Evolutionary conservation across 176 grass and related monocot genomes (phyloP), one percentile per base, ranked within the genome.

Genomic region (Secale cereale): DNA sequence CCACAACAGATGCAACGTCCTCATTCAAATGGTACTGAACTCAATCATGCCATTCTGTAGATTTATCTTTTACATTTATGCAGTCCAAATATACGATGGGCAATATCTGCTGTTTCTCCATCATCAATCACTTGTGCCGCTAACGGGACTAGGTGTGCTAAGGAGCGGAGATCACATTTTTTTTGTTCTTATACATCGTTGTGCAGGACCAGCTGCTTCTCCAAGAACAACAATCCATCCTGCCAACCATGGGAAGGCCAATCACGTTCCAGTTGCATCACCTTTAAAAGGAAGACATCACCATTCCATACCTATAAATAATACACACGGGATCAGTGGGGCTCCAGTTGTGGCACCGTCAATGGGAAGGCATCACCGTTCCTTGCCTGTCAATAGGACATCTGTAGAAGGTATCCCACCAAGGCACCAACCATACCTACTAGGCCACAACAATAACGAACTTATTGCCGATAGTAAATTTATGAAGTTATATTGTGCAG

Each of bases 381-480:
- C 54, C 59, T 88, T 79, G 20, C 85, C 88, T 84, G 83, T 59
- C 86, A 95, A 90, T 86, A 72, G 78, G 81, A 60, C 65, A 52
- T 62, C 81, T 80, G 69, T 79, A 65, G 85, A 89, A 94, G 92
- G 86, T 92, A 76, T 31, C 17, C 37, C 26, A 31, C 43, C 46
- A 50, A 50, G 15, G 46, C 46, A 50, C 46, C 26, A 68, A 70
- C 40, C 10, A 70, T 80, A 48, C 77, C 69, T 65, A 81, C 40
- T 62, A 78, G 14, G n/a, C n/a, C 61, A 20, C 22, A 84, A 45
- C 79, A 3, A 69, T 54, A 76, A 75, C 27, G 22, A 68, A 72
- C 82, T 22, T 80, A 65, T 77, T 74, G 19, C 59, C 80, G 31
- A 37, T 71, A 81, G 76, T 80, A 46, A 87, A 65, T 76, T 86